Base-by-base conservation (phyloP, 148 eudicot species). In the Spergularia marina region DNA sequence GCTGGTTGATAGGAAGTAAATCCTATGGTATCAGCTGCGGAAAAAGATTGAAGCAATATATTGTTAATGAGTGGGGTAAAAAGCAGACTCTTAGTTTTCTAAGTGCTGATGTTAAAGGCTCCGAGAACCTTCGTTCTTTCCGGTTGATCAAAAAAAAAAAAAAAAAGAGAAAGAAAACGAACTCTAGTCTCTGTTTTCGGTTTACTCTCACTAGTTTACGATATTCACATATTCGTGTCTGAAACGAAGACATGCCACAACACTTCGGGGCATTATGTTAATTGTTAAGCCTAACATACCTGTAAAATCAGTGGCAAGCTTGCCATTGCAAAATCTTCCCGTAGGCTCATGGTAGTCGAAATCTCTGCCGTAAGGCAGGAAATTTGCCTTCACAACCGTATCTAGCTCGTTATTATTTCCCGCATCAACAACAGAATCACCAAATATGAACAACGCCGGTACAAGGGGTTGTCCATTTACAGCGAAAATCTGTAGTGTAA, bases 301-400 rank as follows among this genome's bases (percentile, higher is more conserved):
- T 34, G 94, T 92, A 68, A 89, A 85, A 74, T 95, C 98, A 5
- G 91, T 76, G 62, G 98, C 98, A 67, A 95, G 97, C 71, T 92
- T 95, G 79, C 98, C 98, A 77, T 95, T 95, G 80, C 91, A 89
- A 76, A 95, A 95, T 64, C 98, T 85, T 13, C 98, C 98, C 34
- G 98, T 95, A 21, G 89, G 91, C 71, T 61, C 56, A 77, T 86
- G 89, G 16, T 57, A 20, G 67, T 40, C 71, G 66, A 86, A 92
- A 76, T 95, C 98, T 82, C 98, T 82, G 23, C 98, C 98, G 78
- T 95, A 95, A 81, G 98, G 98, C 49, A 79, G 85, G 81, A 90
- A 95, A 80, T 95, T 83, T 2, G 98, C 80, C 80, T 92, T 95
- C 40, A 92, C 85, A 78, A 89, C 49, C 3, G 98, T 95, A 65